Conservation (phyloP, 345 rosid species). For the Hibiscus trionum region DNA sequence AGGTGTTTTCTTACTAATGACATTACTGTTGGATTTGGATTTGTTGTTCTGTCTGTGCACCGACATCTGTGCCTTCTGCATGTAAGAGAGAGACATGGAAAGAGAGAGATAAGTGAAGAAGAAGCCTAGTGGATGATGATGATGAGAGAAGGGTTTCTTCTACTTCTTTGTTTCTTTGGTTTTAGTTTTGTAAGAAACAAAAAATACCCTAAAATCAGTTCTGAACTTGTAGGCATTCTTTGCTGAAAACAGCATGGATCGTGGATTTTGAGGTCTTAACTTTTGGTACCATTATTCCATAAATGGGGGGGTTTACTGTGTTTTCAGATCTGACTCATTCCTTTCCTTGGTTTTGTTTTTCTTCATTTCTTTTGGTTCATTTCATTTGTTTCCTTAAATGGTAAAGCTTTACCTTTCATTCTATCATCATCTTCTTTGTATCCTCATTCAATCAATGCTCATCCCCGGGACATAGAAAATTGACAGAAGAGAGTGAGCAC, state of each 20-base stretch:
- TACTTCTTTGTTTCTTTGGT: neutral
- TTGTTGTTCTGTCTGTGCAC: conserved; percentile 7
- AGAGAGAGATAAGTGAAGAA: neutral
- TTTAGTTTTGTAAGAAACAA: neutral
- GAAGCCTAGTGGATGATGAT: neutral
- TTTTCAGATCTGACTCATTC: conserved; percentile 49
- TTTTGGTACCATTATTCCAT: conserved; percentile 26
- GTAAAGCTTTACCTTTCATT: conserved; percentile 13
- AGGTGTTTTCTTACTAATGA: neutral
- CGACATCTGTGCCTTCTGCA: conserved; percentile 54
- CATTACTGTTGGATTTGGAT: neutral
- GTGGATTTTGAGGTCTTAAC: conserved; percentile 12
- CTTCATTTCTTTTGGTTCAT: neutral
- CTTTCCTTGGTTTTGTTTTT: neutral
- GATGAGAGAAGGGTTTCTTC: neutral
- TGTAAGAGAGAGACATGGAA: conserved; percentile 15
- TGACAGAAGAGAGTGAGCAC: conserved; percentile 99
- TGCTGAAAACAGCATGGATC: conserved; percentile 10
- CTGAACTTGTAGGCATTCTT: neutral
- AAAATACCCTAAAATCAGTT: conserved; percentile 28
- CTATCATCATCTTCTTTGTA: neutral
- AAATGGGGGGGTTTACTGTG: conserved; percentile 20
- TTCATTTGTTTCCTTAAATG: conserved; percentile 12
- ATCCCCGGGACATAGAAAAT: conserved; percentile 36
- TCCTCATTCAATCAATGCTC: too few relatives aligned